These are phyloP conservation scores for Penicillium digitatum DNA, from an alignment of 2,329 filamentous ascomycete genomes.

Conservation along the genomic window DNA sequence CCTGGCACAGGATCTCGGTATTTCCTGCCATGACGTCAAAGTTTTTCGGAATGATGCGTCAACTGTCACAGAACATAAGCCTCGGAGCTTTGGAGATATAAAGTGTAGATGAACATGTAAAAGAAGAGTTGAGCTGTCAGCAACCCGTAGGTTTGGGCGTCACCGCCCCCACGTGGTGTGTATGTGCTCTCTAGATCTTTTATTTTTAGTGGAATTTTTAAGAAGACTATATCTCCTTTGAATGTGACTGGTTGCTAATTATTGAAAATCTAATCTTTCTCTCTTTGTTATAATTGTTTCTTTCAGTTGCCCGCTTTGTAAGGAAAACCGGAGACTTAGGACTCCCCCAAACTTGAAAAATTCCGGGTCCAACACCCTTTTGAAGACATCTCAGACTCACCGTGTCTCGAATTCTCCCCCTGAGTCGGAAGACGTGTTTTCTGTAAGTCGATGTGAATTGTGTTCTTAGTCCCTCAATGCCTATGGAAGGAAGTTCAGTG, in stretches of 20 bases:
- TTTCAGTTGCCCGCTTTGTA: constrained; percentile 21
- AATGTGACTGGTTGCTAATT: not conserved
- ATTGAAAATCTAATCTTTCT: not conserved
- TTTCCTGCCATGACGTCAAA: constrained; percentile 31
- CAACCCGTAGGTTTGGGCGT: constrained; percentile 30
- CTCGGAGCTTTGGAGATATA: not conserved
- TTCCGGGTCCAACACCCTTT: constrained; percentile 22
- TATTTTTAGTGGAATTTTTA: not conserved
- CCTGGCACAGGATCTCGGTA: constrained; percentile 50
- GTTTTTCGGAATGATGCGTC: constrained; percentile 21
- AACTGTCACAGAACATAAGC: not conserved
- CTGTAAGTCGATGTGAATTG: constrained; percentile 26
- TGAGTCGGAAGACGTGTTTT: constrained; percentile 25
- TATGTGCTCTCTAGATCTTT: constrained; percentile 1
- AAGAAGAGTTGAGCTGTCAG: constrained; percentile 22
- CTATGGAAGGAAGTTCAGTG: not conserved
- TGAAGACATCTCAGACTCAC: constrained; percentile 18
- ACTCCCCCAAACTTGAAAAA: constrained; percentile 16
- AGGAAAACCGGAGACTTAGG: constrained; percentile 19
- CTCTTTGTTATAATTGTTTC: constrained; percentile 5
- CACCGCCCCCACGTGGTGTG: constrained; percentile 24
- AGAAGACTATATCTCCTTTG: not conserved
- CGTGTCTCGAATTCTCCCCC: constrained; percentile 29
- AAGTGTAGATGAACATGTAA: not conserved
- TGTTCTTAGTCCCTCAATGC: not conserved